Evolutionary conservation across 805 yeast species (phyloP).

Genomic region (Monosporozyma siamensis): DNA sequence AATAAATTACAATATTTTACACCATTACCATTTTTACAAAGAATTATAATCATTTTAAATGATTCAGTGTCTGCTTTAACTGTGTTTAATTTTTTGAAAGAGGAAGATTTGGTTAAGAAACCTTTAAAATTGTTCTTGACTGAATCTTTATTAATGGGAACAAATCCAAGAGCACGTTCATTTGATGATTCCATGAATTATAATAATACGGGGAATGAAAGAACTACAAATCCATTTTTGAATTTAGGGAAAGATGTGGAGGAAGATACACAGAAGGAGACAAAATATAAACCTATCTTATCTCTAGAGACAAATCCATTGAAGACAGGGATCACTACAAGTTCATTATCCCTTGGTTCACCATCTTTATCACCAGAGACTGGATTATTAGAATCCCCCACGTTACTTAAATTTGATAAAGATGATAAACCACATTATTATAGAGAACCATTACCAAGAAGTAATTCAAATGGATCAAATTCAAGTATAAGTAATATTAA

Average conservation of each 20-base stretch:
- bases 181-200: background rate
- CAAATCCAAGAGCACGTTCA: slow-evolving; percentile 2
- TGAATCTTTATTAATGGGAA: slow-evolving; percentile 18
- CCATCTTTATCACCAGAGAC: slow-evolving; percentile 28
- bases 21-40: slow-evolving; percentile 34
- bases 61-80: slow-evolving; percentile 19
- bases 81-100: slow-evolving; percentile 17
- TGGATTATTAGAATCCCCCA: slow-evolving; percentile 22
- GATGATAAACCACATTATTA: slow-evolving; percentile 21
- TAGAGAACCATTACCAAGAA: slow-evolving; percentile 26
- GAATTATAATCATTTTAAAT: slow-evolving; percentile 34
- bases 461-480: background rate
- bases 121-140: slow-evolving; percentile 26
- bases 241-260: background rate
- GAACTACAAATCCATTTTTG: slow-evolving; percentile 3
- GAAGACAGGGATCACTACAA: slow-evolving; percentile 14
- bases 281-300: slow-evolving; percentile 23
- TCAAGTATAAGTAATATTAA: background rate
- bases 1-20: slow-evolving; percentile 28
- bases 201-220: background rate
- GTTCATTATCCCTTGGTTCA: slow-evolving; percentile 17
- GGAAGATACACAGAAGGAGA: background rate
- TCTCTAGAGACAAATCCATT: slow-evolving; percentile 22
- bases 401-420: slow-evolving; percentile 20
- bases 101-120: slow-evolving; percentile 6